Percentiles rank a stretch among this genome's conserved stretches.
Evolutionary conservation across 805 yeast genomes (phyloP).

Genomic region (Candida chilensis): DNA sequence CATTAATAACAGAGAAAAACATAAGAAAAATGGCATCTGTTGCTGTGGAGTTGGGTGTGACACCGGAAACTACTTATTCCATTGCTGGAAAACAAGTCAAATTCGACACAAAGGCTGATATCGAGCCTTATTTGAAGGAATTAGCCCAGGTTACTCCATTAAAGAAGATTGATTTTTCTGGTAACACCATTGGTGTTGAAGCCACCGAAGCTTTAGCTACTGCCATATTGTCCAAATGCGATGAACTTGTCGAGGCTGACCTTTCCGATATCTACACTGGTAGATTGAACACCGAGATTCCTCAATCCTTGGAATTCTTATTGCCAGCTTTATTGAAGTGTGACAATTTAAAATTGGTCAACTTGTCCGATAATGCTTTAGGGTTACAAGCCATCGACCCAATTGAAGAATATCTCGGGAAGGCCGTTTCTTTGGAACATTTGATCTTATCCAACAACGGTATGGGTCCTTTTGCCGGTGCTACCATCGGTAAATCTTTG

Average conservation of each 20-base stretch:
- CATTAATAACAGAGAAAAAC: no score
- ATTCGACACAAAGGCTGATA: constrained; percentile 64
- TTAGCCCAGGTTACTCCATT: constrained; percentile 26
- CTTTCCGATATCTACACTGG: constrained; percentile 94
- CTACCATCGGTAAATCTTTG: constrained; percentile 83
- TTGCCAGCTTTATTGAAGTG: constrained; percentile 67
- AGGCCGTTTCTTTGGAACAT: constrained; percentile 76
- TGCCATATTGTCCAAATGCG: constrained; percentile 30
- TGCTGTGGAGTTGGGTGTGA: constrained; percentile 18
- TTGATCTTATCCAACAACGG: constrained; percentile 91
- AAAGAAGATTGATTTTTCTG: constrained; percentile 70
- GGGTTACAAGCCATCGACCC: constrained; percentile 94
- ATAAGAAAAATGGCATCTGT: constrained; percentile 26
- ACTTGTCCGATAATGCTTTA: constrained; percentile 91
- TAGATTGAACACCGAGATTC: constrained; percentile 90
- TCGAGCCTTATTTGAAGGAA: constrained; percentile 58
- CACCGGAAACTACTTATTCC: constrained; percentile 42
- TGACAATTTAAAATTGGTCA: constrained; percentile 60
- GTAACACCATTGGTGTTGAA: constrained; percentile 90
- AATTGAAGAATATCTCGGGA: constrained; percentile 65
- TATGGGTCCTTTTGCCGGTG: constrained; percentile 97
- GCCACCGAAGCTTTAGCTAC: constrained; percentile 70
- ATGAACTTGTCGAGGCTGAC: constrained; percentile 57
- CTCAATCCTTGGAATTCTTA: constrained; percentile 64
- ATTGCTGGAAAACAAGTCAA: constrained; percentile 70